Evolutionary conservation across 805 yeast species (phyloP).

Genomic region (Candida chauliodis): DNA sequence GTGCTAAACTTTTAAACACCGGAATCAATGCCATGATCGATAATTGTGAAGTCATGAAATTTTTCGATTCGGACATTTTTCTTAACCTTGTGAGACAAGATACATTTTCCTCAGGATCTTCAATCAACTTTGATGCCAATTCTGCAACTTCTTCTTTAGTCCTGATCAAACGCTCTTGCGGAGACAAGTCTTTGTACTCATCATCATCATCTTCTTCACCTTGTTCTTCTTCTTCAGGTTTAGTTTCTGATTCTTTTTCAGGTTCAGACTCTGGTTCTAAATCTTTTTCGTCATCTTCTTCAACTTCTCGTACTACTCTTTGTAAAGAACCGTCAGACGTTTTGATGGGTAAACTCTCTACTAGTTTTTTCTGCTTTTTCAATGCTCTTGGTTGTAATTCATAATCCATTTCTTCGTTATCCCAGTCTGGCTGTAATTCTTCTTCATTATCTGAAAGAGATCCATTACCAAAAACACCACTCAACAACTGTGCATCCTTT

Average conservation of each 20-base stretch:
- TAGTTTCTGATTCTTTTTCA: constrained; percentile 9
- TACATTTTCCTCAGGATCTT: constrained; percentile 86
- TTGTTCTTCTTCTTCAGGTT: constrained; percentile 18
- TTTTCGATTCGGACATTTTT: constrained; percentile 65
- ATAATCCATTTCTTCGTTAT: constrained; percentile 75
- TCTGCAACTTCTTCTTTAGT: constrained; percentile 83
- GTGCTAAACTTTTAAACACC: constrained; percentile 80
- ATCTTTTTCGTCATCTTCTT: constrained; percentile 18
- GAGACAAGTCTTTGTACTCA: constrained; percentile 45
- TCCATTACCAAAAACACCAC: constrained; percentile 29
- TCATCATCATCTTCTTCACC: constrained; percentile 18
- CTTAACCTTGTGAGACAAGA: constrained; percentile 60
- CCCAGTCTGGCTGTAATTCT: constrained; percentile 41
- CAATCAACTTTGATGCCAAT: constrained; percentile 70
- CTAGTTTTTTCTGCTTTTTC: constrained; percentile 39
- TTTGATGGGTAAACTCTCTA: constrained; percentile 80
- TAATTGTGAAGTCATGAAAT: constrained; percentile 63
- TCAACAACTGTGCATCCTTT: constrained; percentile 37
- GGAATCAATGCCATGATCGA: constrained; percentile 78
- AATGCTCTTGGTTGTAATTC: constrained; percentile 68
- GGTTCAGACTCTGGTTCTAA: constrained; percentile 19
- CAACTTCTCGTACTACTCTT: constrained; percentile 49
- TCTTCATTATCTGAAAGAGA: constrained; percentile 7
- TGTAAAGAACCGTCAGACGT: constrained; percentile 68
- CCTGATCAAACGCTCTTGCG: constrained; percentile 51